Evolutionary conservation across 2,329 filamentous ascomycete genomes (phyloP), one percentile per base, ranked within the genome.

Genomic region (Alternaria incomplexa): DNA sequence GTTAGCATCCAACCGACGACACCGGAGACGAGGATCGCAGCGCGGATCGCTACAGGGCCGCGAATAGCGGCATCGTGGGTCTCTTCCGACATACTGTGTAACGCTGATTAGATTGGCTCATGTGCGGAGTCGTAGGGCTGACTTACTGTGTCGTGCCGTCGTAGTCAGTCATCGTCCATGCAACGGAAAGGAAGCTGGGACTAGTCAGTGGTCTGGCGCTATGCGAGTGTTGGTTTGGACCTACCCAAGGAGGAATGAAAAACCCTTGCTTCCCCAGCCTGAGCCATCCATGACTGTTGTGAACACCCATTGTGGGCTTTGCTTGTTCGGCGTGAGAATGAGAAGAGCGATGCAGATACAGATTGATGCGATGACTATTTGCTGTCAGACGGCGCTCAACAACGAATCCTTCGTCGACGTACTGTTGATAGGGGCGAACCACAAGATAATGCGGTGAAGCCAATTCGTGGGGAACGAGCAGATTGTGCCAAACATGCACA

Each of bases 121-220:
- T 61, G 61, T 70, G 65, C 62, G 68, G 61, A 57, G 22, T 61
- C 25, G 46, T 36, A 50, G 64, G 61, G 58, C 45, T 47, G 52
- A 78, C 82, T 74, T 78, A 86, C 84, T 90, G 88, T 6, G 88
- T 89, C 11, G 88, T 90, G 48, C 86, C 88, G 68, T 90, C 88
- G 73, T 90, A 90, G 72, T 90, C 88, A 6, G 88, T 90, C 88
- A 90, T 90, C n/a, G 87, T 89, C 85, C 85, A 87, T 22, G 85
- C 84, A 13, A 87, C 85, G 15, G 85, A 86, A 6, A 87, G 76
- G 67, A 87, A 87, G 25, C 82, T 83, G 66, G 23, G 11, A 28
- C 26, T 32, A 28, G 22, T 70, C 63, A 68, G 66, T 44, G 50
- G 46, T 25, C 28, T 23, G 48, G 55, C 28, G 20, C 48, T 45